These are phyloP conservation scores for Diaporthe humulicola DNA, from an alignment of 2,329 filamentous ascomycete species.

Conservation along the genomic window DNA sequence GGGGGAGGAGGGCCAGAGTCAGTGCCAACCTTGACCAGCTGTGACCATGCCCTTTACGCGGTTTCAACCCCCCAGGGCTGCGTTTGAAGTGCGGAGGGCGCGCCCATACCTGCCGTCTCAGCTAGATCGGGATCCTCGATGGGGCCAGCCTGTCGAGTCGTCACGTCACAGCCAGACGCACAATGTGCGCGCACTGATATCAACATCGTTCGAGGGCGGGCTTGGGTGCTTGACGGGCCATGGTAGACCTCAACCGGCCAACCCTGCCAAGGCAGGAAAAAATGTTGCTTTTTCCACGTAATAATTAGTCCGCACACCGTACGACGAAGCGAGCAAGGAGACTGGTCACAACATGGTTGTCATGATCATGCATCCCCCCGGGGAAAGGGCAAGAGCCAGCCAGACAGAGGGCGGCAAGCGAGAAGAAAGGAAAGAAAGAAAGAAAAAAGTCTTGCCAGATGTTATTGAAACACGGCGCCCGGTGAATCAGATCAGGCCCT, in stretches of 20 bases:
- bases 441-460: neutral
- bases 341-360: constrained; percentile 4
- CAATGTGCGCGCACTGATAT: constrained; percentile 12
- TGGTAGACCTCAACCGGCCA: neutral
- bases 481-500: constrained; percentile 29
- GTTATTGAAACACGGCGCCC: constrained; percentile 29
- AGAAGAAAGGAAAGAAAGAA: no score
- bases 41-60: constrained; percentile 15
- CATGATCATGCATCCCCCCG: constrained; percentile 2
- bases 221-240: neutral
- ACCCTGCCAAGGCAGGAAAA: neutral
- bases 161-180: constrained; percentile 12
- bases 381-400: no score
- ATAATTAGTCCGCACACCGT: neutral
- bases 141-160: neutral
- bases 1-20: neutral
- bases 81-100: constrained; percentile 21
- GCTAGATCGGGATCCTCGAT: constrained; percentile 13
- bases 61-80: constrained; percentile 26
- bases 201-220: constrained; percentile 14
- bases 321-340: neutral
- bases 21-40: constrained; percentile 26
- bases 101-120: constrained; percentile 2
- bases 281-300: constrained; percentile 14
- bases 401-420: neutral